Conservation (phyloP, 805 yeast species). For the Starmerella apis region DNA sequence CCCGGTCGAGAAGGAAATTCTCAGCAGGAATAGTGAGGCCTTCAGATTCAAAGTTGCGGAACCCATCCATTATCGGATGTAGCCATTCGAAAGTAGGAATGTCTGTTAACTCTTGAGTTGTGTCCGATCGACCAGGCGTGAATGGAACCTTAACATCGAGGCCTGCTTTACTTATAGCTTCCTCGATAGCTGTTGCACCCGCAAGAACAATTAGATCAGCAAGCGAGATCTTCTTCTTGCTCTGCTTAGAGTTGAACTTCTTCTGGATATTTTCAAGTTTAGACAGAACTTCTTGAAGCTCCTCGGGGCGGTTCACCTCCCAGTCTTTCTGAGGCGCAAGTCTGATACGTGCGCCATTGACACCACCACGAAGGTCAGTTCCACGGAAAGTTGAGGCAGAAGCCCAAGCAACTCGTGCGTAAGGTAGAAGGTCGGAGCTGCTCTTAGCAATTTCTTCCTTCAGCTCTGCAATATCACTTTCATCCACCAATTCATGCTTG, state of each 20-base stretch:
- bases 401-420: conserved; percentile 23
- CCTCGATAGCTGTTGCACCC: conserved; percentile 20
- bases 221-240: conserved; percentile 15
- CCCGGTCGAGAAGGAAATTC: conserved; percentile 20
- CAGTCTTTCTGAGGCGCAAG: conserved; percentile 21
- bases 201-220: conserved; percentile 22
- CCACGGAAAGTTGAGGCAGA: conserved; percentile 20
- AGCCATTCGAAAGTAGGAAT: conserved; percentile 19
- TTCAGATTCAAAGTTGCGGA: conserved; percentile 21
- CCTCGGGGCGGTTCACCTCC: conserved; percentile 23
- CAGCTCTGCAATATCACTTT: conserved; percentile 4
- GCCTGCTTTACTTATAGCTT: conserved; percentile 18
- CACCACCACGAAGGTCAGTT: conserved; percentile 23
- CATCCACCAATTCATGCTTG: conserved; percentile 4
- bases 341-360: conserved; percentile 22
- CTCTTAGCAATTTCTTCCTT: background rate
- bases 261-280: conserved; percentile 11
- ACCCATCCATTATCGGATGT: conserved; percentile 21
- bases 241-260: conserved; percentile 12
- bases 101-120: conserved; percentile 18
- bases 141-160: conserved; percentile 18
- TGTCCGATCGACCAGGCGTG: conserved; percentile 21
- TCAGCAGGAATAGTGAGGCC: conserved; percentile 17
- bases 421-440: conserved; percentile 10
- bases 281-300: conserved; percentile 15